These are phyloP conservation scores for Benincasa hispida DNA, from an alignment of 306 rosid species.

Conservation along the genomic window DNA sequence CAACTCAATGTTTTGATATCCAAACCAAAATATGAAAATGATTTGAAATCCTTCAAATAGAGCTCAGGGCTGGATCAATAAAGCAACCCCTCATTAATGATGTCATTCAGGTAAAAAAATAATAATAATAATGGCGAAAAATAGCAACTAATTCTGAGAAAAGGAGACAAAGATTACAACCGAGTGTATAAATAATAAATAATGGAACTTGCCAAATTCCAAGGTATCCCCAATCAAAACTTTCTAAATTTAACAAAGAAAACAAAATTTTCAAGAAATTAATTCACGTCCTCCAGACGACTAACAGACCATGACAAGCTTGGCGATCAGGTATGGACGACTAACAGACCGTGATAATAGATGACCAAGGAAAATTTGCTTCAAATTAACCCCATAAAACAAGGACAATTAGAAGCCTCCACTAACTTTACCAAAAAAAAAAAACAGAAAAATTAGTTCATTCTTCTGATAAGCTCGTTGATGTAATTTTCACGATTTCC, in stretches of 20 bases:
- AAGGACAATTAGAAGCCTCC: neutral
- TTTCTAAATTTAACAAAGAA: neutral
- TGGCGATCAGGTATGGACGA: neutral
- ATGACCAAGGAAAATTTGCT: neutral
- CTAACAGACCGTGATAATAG: neutral
- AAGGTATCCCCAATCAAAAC: neutral
- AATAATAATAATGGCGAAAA: no score
- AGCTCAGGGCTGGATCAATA: no score
- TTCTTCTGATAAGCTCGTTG: conserved; percentile 69
- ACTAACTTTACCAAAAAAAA: neutral
- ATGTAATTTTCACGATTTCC: conserved; percentile 56
- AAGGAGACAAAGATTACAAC: neutral
- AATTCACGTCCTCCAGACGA: neutral
- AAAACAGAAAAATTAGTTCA: conserved; percentile 30
- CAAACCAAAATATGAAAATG: no score
- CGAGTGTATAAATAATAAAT: neutral
- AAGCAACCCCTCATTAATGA: no score
- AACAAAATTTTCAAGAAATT: conserved; percentile 15
- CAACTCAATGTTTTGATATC: no score
- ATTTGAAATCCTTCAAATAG: no score
- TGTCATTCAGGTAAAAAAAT: no score
- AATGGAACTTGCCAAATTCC: conserved; percentile 1
- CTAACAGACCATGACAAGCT: neutral
- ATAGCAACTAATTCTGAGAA: neutral
- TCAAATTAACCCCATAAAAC: neutral